Evolutionary conservation across 768 basidiomycete species (phyloP), one percentile per base, ranked within the genome.

Genomic region (Cubamyces sp.): DNA sequence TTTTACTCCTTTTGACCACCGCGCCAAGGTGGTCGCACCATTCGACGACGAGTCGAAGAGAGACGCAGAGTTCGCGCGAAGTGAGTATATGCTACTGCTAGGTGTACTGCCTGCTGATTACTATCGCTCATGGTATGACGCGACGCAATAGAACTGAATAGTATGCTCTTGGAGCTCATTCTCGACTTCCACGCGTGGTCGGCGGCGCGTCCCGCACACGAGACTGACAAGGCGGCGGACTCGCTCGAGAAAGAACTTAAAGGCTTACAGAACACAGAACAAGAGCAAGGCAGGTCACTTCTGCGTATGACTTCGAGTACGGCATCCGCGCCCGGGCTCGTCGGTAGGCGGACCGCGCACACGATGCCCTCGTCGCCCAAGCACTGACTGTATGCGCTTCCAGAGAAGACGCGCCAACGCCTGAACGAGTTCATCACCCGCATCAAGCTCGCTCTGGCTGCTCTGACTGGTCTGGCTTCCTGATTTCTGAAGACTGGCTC

Each of bases 161-260:
- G 61, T 21, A 71, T 72, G 72, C 64, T 78, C 7, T 64, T 76
- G 21, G 74, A 75, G 16, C 66, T 74, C 23, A 67, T 75, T 56
- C 64, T 78, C 14, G 70, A 75, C 42, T 68, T 74, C 40, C 77
- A 76, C 61, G 77, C 75, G 1, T 78, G 77, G 77, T 70, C 76
- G 1, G 69, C 71, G 12, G 71, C 74, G 15, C 75, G 76, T 18
- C 75, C 76, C 2, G 57, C 67, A 15, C 65, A 70, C 46, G 75
- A 76, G 62, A 71, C 68, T 37, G 69, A 75, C n/a, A 58, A 28
- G 19, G 70, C 65, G 11, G 69, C 73, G 3, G 69, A 70, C 19
- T 57, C 57, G 23, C 68, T 74, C 23, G 73, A 75, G 55, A 66
- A 67, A 37, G 71, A 73, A 21, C 66, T 78, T 39, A 66, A 71